Percentiles rank a stretch among this genome's conserved stretches.
phyloP scores from a whole-genome alignment of 1,284 basidiomycete genomes.

The Cerrena zonata region DNA sequence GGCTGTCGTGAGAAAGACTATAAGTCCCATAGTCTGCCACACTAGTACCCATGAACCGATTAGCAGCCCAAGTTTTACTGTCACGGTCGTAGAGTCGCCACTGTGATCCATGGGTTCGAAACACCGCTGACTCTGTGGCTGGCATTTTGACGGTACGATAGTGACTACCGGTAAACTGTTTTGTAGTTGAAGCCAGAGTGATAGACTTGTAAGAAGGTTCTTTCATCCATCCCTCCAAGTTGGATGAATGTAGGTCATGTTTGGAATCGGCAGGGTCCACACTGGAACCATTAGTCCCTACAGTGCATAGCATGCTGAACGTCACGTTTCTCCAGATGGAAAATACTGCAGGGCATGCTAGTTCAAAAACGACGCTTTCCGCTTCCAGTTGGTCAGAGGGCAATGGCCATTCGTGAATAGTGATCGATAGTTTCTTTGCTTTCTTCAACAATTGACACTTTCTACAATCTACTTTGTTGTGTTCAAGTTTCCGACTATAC shows the following conservation, averaged over 20 bases:
- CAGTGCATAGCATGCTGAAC: slow-evolving; percentile 31
- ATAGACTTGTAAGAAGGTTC: slow-evolving; percentile 13
- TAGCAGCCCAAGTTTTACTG: not conserved
- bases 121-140: not conserved
- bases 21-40: not conserved
- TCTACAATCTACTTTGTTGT: not conserved
- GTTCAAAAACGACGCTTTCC: slow-evolving; percentile 39
- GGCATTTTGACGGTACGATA: slow-evolving; percentile 30
- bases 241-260: not conserved
- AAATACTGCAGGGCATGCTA: slow-evolving; percentile 35
- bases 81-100: not conserved
- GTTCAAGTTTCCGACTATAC: not conserved
- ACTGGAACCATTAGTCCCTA: not conserved
- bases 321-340: slow-evolving; percentile 41
- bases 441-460: not conserved
- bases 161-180: slow-evolving; percentile 35
- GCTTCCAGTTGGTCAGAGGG: slow-evolving; percentile 24
- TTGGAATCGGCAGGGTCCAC: slow-evolving; percentile 9
- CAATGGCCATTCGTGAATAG: slow-evolving; percentile 46
- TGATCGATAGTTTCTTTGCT: slow-evolving; percentile 26
- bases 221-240: not conserved
- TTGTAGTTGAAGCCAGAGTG: slow-evolving; percentile 34
- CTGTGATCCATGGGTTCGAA: not conserved
- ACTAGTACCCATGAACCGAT: not conserved
- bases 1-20: not conserved